Evolutionary conservation across 2,329 filamentous ascomycete species (phyloP).

Genomic region (Ophiostoma sp.): DNA sequence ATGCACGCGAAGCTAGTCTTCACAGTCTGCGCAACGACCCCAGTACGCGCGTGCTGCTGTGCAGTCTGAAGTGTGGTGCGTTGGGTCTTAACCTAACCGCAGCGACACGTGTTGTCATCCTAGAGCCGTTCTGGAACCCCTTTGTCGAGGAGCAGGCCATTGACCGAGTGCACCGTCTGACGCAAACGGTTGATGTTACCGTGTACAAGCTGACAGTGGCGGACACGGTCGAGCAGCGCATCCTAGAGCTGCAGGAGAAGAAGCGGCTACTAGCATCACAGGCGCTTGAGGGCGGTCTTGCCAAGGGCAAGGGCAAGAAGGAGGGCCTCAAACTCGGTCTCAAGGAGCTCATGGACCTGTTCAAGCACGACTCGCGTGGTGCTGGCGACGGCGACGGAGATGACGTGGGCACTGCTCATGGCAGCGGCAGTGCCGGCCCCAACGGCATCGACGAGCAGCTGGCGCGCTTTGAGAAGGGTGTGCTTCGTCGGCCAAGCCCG

Average conservation of each 20-base stretch:
- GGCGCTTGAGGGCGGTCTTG: slow-evolving; percentile 73
- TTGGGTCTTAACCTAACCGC: slow-evolving; percentile 91
- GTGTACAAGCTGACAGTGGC: slow-evolving; percentile 91
- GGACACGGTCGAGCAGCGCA: slow-evolving; percentile 85
- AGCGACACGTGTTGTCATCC: slow-evolving; percentile 84
- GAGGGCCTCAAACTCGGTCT: slow-evolving; percentile 72
- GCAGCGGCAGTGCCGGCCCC: not conserved
- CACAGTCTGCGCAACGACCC: slow-evolving; percentile 68
- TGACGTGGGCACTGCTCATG: not conserved
- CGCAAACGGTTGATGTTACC: slow-evolving; percentile 88
- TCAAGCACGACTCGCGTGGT: slow-evolving; percentile 55
- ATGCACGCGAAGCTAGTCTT: slow-evolving; percentile 81
- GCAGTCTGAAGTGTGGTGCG: slow-evolving; percentile 88
- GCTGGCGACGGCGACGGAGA: not conserved
- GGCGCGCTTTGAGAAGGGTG: slow-evolving; percentile 11
- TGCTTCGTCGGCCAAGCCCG: slow-evolving; percentile 20
- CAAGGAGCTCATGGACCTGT: slow-evolving; percentile 88
- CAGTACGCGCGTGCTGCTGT: slow-evolving; percentile 75
- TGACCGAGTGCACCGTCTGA: slow-evolving; percentile 95
- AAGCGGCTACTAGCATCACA: slow-evolving; percentile 88
- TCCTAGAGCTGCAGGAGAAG: slow-evolving; percentile 88
- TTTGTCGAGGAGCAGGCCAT: slow-evolving; percentile 99
- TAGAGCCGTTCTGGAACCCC: slow-evolving; percentile 98
- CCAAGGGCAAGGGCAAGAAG: slow-evolving; percentile 37
- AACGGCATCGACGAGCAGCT: slow-evolving; percentile 2